Evolutionary conservation across 2,329 filamentous ascomycete genomes (phyloP), one percentile per base, ranked within the genome.

Genomic region (Beauveria sp.): DNA sequence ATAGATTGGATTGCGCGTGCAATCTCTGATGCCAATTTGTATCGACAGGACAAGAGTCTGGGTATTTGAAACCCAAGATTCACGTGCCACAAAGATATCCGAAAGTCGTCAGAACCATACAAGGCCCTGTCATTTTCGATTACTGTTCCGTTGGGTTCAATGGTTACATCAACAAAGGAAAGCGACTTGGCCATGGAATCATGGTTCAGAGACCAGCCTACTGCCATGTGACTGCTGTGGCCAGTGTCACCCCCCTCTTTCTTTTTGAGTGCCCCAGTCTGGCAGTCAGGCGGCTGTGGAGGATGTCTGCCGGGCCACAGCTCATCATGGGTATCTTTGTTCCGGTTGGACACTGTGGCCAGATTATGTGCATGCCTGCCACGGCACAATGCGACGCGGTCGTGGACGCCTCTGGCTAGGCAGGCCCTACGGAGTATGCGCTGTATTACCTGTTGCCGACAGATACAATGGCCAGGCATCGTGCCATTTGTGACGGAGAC

Each of bases 1-100:
- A 60, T 60, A 60, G 5, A 60, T 60, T 60, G 58, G 49, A 46
- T 53, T 58, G 34, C 42, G 45, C 53, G 26, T 60, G 38, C 49
- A 50, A 60, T 52, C 47, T 60, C 26, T 60, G 49, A 47, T 53
- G 40, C 16, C 28, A 53, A 60, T 46, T 60, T 53, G 58, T 28
- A 53, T 60, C 26, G 26, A n/a, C 26, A 16, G 20, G 34, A 58
- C 43, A 38, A 24, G 26, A 42, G 20, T 22, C 8, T 4, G 12
- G 8, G 10, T 14, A 34, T n/a, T 55, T 28, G 22, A 18, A 26
- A 50, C 4, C 3, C 9, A 46, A n/a, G 22, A 20, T 14, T 28
- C 40, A 30, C 5, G 30, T 57, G 45, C 26, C 6, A 47, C 55
- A 42, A 28, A 14, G 9, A 24, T 18, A 16, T 40, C 18, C 16